Evolutionary conservation across 1,139 yeast species (phyloP).

Genomic region (Pichia sp.): DNA sequence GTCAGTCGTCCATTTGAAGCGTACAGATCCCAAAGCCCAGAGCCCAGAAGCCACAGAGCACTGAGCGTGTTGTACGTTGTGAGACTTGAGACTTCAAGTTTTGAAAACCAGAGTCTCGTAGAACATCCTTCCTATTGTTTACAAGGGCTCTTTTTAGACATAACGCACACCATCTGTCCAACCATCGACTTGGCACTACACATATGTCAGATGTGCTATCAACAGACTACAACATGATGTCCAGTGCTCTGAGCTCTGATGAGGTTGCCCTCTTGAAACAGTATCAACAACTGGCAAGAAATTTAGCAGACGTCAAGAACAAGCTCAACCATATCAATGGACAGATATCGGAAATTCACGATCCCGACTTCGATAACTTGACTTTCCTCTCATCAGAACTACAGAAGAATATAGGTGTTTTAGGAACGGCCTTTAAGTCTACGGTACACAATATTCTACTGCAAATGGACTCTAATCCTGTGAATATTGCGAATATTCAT

Average conservation of each 20-base stretch:
- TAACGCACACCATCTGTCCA: not conserved
- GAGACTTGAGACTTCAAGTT: not conserved
- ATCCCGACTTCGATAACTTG: constrained; percentile 1
- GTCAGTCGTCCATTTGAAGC: not conserved
- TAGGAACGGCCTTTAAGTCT: constrained; percentile 60
- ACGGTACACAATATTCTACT: constrained; percentile 50
- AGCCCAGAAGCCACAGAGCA: not conserved
- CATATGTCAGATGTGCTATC: constrained; percentile 9
- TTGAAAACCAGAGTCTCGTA: not conserved
- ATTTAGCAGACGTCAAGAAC: constrained; percentile 27
- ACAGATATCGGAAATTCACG: constrained; percentile 5
- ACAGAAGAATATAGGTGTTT: constrained; percentile 57
- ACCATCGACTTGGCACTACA: not conserved
- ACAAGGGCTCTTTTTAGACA: not conserved
- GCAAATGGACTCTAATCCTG: constrained; percentile 21
- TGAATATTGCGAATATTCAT: too few species aligned
- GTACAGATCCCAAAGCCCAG: not conserved
- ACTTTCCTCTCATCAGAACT: constrained; percentile 36
- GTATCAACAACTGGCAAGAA: constrained; percentile 41
- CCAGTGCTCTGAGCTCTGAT: constrained; percentile 6
- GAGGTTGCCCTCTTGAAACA: constrained; percentile 28
- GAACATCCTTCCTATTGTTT: not conserved
- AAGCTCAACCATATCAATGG: constrained; percentile 17
- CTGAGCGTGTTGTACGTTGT: not conserved
- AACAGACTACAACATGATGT: constrained; percentile 6